A percentile compares a stretch with the other conserved stretches of the same genome.
phyloP scores from a whole-genome alignment of 2,329 filamentous ascomycete species.

The Monosporascus sp. region DNA sequence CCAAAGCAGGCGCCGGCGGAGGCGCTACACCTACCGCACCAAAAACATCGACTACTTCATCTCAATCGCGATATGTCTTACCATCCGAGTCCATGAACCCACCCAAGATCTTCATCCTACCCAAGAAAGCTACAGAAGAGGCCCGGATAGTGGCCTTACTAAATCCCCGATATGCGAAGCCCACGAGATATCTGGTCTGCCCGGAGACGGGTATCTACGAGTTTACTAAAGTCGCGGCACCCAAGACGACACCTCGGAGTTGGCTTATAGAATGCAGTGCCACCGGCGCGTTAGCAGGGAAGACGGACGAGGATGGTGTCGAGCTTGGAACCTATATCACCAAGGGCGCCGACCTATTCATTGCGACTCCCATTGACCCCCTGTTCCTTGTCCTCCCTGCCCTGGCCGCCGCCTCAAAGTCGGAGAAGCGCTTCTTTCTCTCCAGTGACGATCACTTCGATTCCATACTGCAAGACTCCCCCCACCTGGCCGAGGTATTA shows the following conservation, averaged over 20 bases:
- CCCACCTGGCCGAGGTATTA: constrained; percentile 55
- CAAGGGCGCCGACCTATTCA: constrained; percentile 66
- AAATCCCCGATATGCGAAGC: constrained; percentile 50
- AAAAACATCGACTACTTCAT: constrained; percentile 15
- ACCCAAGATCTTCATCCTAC: constrained; percentile 56
- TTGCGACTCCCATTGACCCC: constrained; percentile 80
- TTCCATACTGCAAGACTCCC: constrained; percentile 45
- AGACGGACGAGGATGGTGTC: constrained; percentile 14
- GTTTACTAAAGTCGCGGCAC: constrained; percentile 52
- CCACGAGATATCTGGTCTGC: constrained; percentile 57
- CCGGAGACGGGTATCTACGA: constrained; percentile 59
- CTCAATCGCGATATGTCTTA: constrained; percentile 36
- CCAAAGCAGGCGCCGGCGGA: constrained; percentile 29
- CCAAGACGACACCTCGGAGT: constrained; percentile 50
- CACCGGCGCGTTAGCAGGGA: background rate
- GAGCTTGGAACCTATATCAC: constrained; percentile 40
- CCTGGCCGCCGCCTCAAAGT: constrained; percentile 44
- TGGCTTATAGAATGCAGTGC: constrained; percentile 49
- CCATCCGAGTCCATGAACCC: constrained; percentile 35
- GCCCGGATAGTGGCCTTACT: constrained; percentile 55
- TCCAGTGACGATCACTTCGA: constrained; percentile 69
- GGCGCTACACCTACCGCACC: constrained; percentile 21
- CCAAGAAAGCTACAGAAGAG: constrained; percentile 44
- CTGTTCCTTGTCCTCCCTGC: constrained; percentile 78
- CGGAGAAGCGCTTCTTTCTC: constrained; percentile 58